phyloP scores from a whole-genome alignment of 768 basidiomycete genomes.

The Agaricus sinodeliciosus region DNA sequence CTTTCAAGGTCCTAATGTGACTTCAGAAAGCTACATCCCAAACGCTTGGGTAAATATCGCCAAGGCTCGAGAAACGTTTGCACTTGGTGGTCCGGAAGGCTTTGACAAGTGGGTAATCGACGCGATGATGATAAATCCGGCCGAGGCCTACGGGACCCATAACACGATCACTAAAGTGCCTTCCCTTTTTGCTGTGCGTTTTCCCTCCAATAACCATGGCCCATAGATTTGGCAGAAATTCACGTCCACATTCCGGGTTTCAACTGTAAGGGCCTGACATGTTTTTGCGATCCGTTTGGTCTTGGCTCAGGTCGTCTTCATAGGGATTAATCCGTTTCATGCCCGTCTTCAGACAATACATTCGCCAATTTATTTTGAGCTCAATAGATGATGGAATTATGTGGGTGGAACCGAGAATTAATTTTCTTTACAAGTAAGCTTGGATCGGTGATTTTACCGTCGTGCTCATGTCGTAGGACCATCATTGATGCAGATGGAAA shows the following conservation, averaged over 20 bases:
- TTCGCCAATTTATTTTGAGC: constrained; percentile 53
- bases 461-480: constrained; percentile 26
- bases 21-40: constrained; percentile 35
- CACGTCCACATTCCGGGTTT: constrained; percentile 41
- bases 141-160: constrained; percentile 66
- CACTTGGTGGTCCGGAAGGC: constrained; percentile 53
- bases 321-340: constrained; percentile 43
- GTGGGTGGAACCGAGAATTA: constrained; percentile 63
- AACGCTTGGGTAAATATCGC: constrained; percentile 49
- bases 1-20: constrained; percentile 28
- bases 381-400: constrained; percentile 69
- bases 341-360: constrained; percentile 57
- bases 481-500: constrained; percentile 54
- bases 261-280: constrained; percentile 30
- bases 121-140: constrained; percentile 60
- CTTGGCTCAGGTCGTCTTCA: background rate
- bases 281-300: background rate
- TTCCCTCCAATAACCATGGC: background rate
- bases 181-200: background rate
- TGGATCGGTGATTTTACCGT: background rate
- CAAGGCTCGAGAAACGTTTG: constrained; percentile 50
- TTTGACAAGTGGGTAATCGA: constrained; percentile 65
- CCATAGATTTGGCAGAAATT: constrained; percentile 75
- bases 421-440: constrained; percentile 51
- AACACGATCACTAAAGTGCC: constrained; percentile 60